Base-by-base conservation (phyloP, 2,329 filamentous ascomycete genomes). In the Huntiella moniliformis region DNA sequence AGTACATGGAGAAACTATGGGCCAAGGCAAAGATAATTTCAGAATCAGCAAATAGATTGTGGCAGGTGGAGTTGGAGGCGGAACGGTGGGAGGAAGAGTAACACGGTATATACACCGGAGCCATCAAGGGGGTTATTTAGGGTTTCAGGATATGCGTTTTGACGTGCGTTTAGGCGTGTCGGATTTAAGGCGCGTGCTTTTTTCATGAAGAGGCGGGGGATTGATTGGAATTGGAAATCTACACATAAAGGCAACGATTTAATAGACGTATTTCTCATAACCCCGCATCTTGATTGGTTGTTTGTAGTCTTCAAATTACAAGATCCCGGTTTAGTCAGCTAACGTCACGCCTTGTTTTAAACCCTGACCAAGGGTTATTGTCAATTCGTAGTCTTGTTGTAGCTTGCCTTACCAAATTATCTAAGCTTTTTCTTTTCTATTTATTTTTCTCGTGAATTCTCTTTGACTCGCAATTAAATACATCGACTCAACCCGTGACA, bases 1-100 rank as follows among this genome's bases (percentile, higher is more conserved):
- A 75, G 73, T 48, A 75, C 22, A 41, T 77, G 52, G 66, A 74
- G 46, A 84, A 82, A 56, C 57, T 85, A 28, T 58, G 76, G 12
- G 63, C 63, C 13, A 85, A 82, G 56, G 79, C 79, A 1, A 71
- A 74, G 49, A 65, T 78, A 32, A 84, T 86, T 50, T 69, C 76
- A 22, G 67, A 73, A 28, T 78, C 77, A 39, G 80, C 81, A 13
- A 82, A 74, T 60, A 68, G 70, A 50, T 61, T 85, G 16, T 84
- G 79, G 77, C 75, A 70, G 15, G 39, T 12, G 11, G 39, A 33
- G 22, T n/a, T 41, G 10, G 39, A 33, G 39, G 22, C 18, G 22
- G 39, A 41, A 18, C 31, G 39, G 18, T 41, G 39, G 39, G 39
- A 41, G 11, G 39, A 41, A 13, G 17, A 41, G 35, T 38, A 17